Evolutionary conservation across 164 flowering plant species (phyloP), one percentile per base, ranked within the genome.

Genomic region (Nelumbo lutea): DNA sequence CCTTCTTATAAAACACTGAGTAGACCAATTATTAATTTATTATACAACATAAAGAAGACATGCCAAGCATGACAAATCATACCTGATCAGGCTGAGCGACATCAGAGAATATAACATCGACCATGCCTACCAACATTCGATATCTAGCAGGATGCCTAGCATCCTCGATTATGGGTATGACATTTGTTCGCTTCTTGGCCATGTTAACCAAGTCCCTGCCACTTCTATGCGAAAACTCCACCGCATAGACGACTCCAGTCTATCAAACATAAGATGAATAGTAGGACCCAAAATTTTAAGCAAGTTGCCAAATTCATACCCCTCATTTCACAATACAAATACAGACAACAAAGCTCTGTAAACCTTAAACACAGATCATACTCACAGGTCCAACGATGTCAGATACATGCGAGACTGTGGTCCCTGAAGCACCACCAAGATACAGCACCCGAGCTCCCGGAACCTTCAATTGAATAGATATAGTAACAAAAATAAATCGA

Each of bases 21-120:
- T 27, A 27, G 27, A 27, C 27, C 27, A 27, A 27, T 27, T 27
- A 27, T 27, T 27, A 27, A 27, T 27, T 27, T 27, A 27, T 27
- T 27, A 27, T 27, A 27, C 27, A 27, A 27, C 27, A 27, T 27
- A 27, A 27, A 27, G 27, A 27, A 27, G 27, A 0, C 27, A 27
- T 27, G 27, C 27, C 27, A 27, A 0, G 5, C 44, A 65, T 38
- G 53, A 62, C 65, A 27, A 27, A 63, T 38, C 81, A 79, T 56
- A 95, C 99, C 98, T 96, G 98, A 75, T 96, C 98, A 43, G 99
- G 99, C 72, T 96, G 99, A 56, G 99, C 99, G 75, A 96, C 99
- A 84, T 96, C 94, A 61, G 96, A 88, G 72, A 90, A 90, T 45
- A 88, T 86, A 4, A 88, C 94, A 84, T 90, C 96, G 1, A 92